Evolutionary conservation across 1,284 basidiomycete species (phyloP), one percentile per base, ranked within the genome.

Genomic region (Cystobasidium sp.): DNA sequence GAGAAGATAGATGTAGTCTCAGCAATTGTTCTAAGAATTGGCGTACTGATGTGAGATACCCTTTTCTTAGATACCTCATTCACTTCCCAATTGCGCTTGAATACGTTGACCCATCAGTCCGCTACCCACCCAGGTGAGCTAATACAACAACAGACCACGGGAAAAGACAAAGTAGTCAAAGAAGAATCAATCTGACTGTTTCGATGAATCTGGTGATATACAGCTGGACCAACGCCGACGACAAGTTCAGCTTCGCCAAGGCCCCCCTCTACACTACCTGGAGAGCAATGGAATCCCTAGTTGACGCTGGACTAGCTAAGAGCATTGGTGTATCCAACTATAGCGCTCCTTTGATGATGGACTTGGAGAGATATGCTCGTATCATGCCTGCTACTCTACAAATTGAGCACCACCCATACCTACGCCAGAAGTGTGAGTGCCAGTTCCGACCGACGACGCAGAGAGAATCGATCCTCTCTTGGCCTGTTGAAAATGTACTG

Each of bases 91-190:
- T 92, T 76, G 83, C 91, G 47, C 84, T 93, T 76, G 80, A 88
- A 81, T 91, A 92, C 63, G 89, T 93, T 66, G 89, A 91, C 79
- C 90, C 89, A 47, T 80, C 80, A n/a, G 86, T 88, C 79, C 87
- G 88, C 76, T 93, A 90, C 82, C 91, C 91, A 56, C 88, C 90
- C 24, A 91, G 88, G 78, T 93, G 91, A 91, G 88, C 82, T 76
- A 87, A 86, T 24, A 31, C 31, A 31, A 31, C 31, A 31, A 31
- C 31, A 31, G 31, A 20, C 52, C 3, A 20, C 52, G 3, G n/a
- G 46, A 12, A 14, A 12, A 12, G 46, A 6, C 12, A 12, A n/a
- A 49, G 3, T 49, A 12, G 14, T 49, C n/a, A 12, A 14, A 49
- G 46, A 49, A 49, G 12, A 14, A n/a, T 49, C 46, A 49, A 49